Base-by-base conservation (phyloP, 495 filamentous ascomycete genomes). In the Sordaria brevicollis region DNA sequence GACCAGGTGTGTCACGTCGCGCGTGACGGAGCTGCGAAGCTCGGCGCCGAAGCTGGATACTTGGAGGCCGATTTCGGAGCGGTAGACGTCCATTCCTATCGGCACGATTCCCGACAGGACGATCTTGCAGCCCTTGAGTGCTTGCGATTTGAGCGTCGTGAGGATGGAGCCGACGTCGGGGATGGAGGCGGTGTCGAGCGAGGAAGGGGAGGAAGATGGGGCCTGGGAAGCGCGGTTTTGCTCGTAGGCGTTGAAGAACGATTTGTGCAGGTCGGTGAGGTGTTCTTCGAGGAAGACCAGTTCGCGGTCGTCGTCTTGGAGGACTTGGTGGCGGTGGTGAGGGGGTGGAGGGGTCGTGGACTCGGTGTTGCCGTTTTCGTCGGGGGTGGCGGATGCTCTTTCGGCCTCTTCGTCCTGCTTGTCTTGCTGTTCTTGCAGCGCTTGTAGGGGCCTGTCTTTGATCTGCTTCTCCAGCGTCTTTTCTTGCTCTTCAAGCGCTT, bases 61-160 rank as follows among this genome's bases (percentile, higher is more conserved):
- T 86, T 94, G 96, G 19, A 92, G 80, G 2, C 89, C 92, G 43
- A 96, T 90, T 77, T 99, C 95, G 25, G 90, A 90, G 66, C 87
- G 90, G 38, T 75, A 73, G 41, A 92, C 87, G 72, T 96, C 89
- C n/a, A 90, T 84, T 5, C 89, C 89, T 5, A 95, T 77, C 19
- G 94, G 94, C 10, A 97, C 86, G 6, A 99, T 88, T 5, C 96
- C 95, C 0, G 95, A 97, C 71, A 97, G 90, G 5, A 95, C 93
- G 37, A 99, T 81, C 6, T 86, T 85, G 29, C 88, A 87, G 17
- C 87, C 89, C 0, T 81, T 84, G 2, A 99, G 88, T 10, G 94
- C 88, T 31, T 83, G 80, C 1, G 80, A 77, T 78, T 98, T 98
- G 75, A 97, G 87, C 35, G 78, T 76, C 17, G 92, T 90, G 83